A percentile compares a stretch with the other conserved stretches of the same genome.
phyloP scores from a whole-genome alignment of 2,329 filamentous ascomycete genomes.

The Ilyonectria mors-panacis region DNA sequence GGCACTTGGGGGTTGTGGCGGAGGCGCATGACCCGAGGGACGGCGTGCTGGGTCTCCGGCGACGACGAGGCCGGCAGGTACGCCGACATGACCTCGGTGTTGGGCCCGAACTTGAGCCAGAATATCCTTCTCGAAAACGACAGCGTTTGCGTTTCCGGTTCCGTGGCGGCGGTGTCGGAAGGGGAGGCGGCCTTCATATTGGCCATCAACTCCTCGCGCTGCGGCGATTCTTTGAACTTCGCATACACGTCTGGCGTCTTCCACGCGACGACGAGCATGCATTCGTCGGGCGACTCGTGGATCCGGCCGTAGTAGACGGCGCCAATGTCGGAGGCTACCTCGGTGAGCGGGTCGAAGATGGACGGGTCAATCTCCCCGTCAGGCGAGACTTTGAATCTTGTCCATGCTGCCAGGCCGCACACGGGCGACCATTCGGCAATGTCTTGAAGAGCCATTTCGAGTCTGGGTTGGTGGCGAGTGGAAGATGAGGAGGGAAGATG shows the following conservation, averaged over 20 bases:
- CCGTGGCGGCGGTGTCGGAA: neutral
- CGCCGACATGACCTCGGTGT: slow-evolving; percentile 17
- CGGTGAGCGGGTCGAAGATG: slow-evolving; percentile 11
- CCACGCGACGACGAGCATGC: slow-evolving; percentile 19
- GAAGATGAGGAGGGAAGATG: slow-evolving; percentile 3
- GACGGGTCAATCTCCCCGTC: slow-evolving; percentile 2
- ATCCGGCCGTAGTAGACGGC: slow-evolving; percentile 7
- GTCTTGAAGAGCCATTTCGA: neutral
- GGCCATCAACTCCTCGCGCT: slow-evolving; percentile 15
- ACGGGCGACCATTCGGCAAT: slow-evolving; percentile 2
- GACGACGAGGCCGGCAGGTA: slow-evolving; percentile 12
- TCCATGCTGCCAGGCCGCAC: slow-evolving; percentile 11
- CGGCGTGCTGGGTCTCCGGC: slow-evolving; percentile 12
- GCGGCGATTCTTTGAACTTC: slow-evolving; percentile 14
- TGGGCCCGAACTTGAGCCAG: neutral
- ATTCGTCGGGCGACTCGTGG: slow-evolving; percentile 14
- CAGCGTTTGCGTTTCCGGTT: slow-evolving; percentile 12
- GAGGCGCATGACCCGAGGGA: neutral
- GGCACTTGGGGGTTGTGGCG: neutral
- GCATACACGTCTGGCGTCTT: slow-evolving; percentile 1
- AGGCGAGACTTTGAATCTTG: slow-evolving; percentile 11
- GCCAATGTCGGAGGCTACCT: slow-evolving; percentile 2
- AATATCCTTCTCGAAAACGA: slow-evolving; percentile 6
- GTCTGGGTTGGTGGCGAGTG: slow-evolving; percentile 1
- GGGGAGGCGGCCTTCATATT: slow-evolving; percentile 1